phyloP scores from a whole-genome alignment of 73 alveolate species.

The Tetrahymena thermophila region DNA sequence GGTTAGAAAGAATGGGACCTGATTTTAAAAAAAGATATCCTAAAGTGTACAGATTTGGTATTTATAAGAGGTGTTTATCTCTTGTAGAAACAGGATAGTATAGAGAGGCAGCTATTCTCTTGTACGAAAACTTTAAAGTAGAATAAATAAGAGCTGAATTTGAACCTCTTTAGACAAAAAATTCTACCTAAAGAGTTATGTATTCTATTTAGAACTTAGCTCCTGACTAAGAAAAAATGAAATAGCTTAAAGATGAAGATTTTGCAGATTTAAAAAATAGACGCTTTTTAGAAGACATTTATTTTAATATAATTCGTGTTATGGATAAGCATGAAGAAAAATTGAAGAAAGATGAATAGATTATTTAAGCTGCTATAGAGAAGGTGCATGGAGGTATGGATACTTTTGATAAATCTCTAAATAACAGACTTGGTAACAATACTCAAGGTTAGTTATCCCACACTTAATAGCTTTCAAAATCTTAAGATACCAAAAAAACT shows the following conservation, averaged over 20 bases:
- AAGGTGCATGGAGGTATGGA: background rate
- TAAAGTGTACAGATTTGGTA: conserved; percentile 20
- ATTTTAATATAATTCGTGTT: background rate
- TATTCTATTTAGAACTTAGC: background rate
- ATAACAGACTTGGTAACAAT: background rate
- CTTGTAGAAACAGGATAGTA: conserved; percentile 17
- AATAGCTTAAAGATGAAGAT: background rate
- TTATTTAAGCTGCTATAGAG: background rate
- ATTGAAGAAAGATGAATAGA: background rate
- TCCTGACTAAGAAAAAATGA: background rate
- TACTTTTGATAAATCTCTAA: background rate
- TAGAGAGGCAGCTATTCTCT: conserved; percentile 15
- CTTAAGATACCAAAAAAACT: background rate
- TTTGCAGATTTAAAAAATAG: background rate
- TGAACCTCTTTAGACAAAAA: background rate
- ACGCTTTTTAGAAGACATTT: background rate
- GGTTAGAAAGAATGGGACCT: conserved; percentile 30
- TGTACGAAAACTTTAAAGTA: background rate
- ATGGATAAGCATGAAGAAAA: background rate
- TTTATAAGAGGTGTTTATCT: conserved; percentile 15
- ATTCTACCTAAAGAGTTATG: background rate
- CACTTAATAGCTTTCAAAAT: background rate
- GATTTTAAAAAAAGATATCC: conserved; percentile 33
- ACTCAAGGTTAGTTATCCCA: background rate
- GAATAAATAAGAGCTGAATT: background rate